Evolutionary conservation across 2,329 filamentous ascomycete species (phyloP).

Genomic region (Penicillium decumbens): DNA sequence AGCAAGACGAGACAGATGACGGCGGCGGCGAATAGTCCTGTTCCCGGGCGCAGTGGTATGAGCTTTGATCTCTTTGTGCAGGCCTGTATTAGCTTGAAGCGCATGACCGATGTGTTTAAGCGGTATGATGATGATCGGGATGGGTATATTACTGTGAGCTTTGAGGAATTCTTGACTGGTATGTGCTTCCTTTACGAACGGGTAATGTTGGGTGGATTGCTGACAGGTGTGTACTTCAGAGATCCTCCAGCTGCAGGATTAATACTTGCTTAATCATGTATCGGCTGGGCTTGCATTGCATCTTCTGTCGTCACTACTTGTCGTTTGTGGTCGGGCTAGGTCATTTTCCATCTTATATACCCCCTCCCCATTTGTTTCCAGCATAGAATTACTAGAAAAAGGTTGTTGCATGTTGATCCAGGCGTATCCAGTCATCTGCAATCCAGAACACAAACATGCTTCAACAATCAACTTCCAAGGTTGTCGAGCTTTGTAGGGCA

Average conservation of each 20-base stretch:
- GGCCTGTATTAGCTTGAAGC: slow-evolving; percentile 90
- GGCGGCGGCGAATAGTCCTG: slow-evolving; percentile 32
- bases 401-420: slow-evolving; percentile 3
- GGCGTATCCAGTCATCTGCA: slow-evolving; percentile 1
- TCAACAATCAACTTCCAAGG: not conserved
- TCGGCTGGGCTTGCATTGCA: not conserved
- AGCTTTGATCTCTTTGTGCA: slow-evolving; percentile 97
- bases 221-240: slow-evolving; percentile 21
- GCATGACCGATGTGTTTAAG: slow-evolving; percentile 99
- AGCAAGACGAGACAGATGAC: slow-evolving; percentile 45
- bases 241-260: slow-evolving; percentile 37
- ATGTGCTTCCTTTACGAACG: slow-evolving; percentile 17
- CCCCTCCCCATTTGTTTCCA: not conserved
- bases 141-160: slow-evolving; percentile 80
- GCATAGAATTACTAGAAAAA: slow-evolving; percentile 8
- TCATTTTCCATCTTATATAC: slow-evolving; percentile 5
- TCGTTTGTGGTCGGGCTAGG: slow-evolving; percentile 1
- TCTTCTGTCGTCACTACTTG: not conserved
- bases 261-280: slow-evolving; percentile 5
- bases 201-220: not conserved
- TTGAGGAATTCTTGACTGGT: slow-evolving; percentile 73
- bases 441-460: not conserved
- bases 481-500: not conserved
- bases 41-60: slow-evolving; percentile 55
- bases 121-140: slow-evolving; percentile 96